Evolutionary conservation across 805 yeast species (phyloP).

Genomic region (Limtongozyma cylindracea): DNA sequence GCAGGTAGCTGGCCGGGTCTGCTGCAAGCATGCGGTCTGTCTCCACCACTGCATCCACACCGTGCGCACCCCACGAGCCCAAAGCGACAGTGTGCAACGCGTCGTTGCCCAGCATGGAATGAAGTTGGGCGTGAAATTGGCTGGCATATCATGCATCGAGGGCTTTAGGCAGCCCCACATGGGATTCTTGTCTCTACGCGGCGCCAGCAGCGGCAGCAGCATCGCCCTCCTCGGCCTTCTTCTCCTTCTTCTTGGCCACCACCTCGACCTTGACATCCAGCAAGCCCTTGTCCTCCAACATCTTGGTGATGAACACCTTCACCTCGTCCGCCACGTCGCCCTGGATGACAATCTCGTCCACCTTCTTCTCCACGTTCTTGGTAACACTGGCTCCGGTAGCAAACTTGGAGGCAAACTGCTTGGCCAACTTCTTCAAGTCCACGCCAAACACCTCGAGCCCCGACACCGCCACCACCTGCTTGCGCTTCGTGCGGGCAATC

Average conservation of each 20-base stretch:
- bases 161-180: too few species aligned
- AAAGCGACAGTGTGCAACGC: too few species aligned
- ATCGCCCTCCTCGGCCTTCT: slow-evolving; percentile 5
- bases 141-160: too few species aligned
- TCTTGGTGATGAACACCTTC: slow-evolving; percentile 41
- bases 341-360: slow-evolving; percentile 80
- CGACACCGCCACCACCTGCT: slow-evolving; percentile 63
- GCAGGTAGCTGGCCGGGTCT: too few species aligned
- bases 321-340: slow-evolving; percentile 92
- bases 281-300: slow-evolving; percentile 63
- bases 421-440: slow-evolving; percentile 76
- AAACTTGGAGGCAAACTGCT: slow-evolving; percentile 78
- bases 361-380: slow-evolving; percentile 71
- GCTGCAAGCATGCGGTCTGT: too few species aligned
- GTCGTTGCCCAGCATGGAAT: too few species aligned
- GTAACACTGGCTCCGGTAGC: slow-evolving; percentile 92
- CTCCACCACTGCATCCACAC: too few species aligned
- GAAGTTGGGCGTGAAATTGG: too few species aligned
- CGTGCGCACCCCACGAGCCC: too few species aligned
- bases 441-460: slow-evolving; percentile 78
- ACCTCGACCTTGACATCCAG: slow-evolving; percentile 75
- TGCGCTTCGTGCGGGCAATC: slow-evolving; percentile 75
- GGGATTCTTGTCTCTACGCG: too few species aligned
- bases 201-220: too few species aligned
- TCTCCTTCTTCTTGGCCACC: slow-evolving; percentile 58